These are phyloP conservation scores for Potentilla sterilis DNA, from an alignment of 306 rosid species.

Conservation along the genomic window DNA sequence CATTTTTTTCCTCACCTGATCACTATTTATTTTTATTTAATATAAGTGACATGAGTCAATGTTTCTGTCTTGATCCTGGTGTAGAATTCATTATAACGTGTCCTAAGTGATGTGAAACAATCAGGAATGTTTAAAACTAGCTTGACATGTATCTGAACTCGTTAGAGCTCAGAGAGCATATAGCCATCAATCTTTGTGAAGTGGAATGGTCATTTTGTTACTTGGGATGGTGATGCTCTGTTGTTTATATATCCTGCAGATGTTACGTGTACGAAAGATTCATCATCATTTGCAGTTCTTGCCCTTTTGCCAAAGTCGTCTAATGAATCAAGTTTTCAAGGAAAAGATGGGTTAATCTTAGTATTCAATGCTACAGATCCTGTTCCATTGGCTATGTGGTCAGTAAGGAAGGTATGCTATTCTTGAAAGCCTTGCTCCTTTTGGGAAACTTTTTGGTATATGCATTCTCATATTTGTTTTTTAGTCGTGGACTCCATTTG, in stretches of 20 bases:
- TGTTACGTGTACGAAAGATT: conserved; percentile 61
- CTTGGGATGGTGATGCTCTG: background rate
- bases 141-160: background rate
- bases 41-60: background rate
- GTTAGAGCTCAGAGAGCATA: background rate
- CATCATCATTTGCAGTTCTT: conserved; percentile 68
- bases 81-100: background rate
- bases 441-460: background rate
- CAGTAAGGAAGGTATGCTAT: conserved; percentile 68
- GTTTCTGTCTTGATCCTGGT: background rate
- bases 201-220: background rate
- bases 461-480: background rate
- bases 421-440: background rate
- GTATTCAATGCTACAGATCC: conserved; percentile 68
- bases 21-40: background rate
- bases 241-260: conserved; percentile 51
- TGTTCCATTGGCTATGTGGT: conserved; percentile 71
- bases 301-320: conserved; percentile 61
- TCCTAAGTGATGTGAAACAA: background rate
- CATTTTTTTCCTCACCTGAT: background rate
- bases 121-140: background rate
- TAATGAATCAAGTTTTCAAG: conserved; percentile 35
- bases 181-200: background rate
- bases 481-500: background rate
- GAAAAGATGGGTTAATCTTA: conserved; percentile 67